Base-by-base conservation (phyloP, 371 early-diverging fungal species). In the Coemansia sp. region DNA sequence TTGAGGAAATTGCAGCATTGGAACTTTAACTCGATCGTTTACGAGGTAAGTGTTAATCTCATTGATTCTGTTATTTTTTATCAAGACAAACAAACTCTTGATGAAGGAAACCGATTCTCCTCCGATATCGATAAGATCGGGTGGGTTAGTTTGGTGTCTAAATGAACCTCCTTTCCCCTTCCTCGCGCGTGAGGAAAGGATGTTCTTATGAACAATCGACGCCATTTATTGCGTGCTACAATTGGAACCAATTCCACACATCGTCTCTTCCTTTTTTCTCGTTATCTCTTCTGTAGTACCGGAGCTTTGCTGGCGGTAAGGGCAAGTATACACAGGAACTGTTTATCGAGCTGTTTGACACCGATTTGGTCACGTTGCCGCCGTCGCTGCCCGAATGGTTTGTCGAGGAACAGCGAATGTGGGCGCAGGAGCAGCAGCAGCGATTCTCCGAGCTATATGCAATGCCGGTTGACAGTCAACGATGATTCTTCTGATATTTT, bases 21-120 rank as follows among this genome's bases (percentile, higher is more conserved):
- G 96, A 95, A 94, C 74, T 95, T 96, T 66, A 96, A 92, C 64
- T 92, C 95, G 0, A 96, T 95, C 62, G 85, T 94, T 43, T 88
- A 65, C 40, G 79, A 79, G 58, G 58, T 58, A 58, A 58, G 59
- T 20, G 20, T 20, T 20, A 20, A 20, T 20, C 20, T 20, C 20
- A 20, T 20, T 20, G 20, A 20, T 20, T 20, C 20, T 20, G 20
- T 20, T 20, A 20, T 20, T 20, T 20, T 20, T 20, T 20, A 20
- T 20, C 20, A 20, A 20, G 20, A 20, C 20, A 20, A 20, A 20
- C 20, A 20, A 20, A 20, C 20, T 20, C 20, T 20, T 20, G 20
- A 20, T 20, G 20, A 20, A 20, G 20, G 20, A 20, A 20, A 20
- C 20, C 20, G 20, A 20, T 20, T 20, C 20, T 20, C 20, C 20